A percentile compares a stretch with the other conserved stretches of the same genome.
These are phyloP conservation scores for Grigorovia transvaalensis DNA, from an alignment of 805 yeast genomes.

Conservation along the genomic window DNA sequence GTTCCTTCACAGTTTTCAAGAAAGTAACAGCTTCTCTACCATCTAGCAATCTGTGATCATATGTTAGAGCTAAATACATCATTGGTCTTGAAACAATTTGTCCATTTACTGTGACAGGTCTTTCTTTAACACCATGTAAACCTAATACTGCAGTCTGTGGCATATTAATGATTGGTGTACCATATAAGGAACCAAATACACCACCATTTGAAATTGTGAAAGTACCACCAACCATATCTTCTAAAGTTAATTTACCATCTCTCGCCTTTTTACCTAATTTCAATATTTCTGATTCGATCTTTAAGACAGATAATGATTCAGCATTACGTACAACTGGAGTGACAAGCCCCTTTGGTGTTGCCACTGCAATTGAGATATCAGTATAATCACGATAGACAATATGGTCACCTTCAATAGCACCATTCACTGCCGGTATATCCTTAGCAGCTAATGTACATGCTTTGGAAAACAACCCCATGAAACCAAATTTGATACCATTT, in stretches of 20 bases:
- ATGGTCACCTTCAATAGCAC: slow-evolving; percentile 88
- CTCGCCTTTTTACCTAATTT: slow-evolving; percentile 85
- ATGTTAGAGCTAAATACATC: slow-evolving; percentile 98
- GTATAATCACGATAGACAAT: slow-evolving; percentile 93
- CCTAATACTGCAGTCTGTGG: slow-evolving; percentile 98
- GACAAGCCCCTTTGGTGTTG: slow-evolving; percentile 98
- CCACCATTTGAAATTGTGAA: slow-evolving; percentile 99
- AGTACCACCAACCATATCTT: slow-evolving; percentile 99
- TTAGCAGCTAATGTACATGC: slow-evolving; percentile 88
- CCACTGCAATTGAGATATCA: slow-evolving; percentile 93
- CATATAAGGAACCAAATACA: slow-evolving; percentile 93
- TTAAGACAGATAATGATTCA: slow-evolving; percentile 79
- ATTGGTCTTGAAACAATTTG: slow-evolving; percentile 95
- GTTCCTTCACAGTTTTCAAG: slow-evolving; percentile 91
- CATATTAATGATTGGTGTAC: slow-evolving; percentile 96
- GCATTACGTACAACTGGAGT: slow-evolving; percentile 97
- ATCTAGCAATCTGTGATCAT: slow-evolving; percentile 95
- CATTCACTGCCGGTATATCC: slow-evolving; percentile 91
- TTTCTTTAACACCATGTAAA: slow-evolving; percentile 92
- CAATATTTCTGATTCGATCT: slow-evolving; percentile 78
- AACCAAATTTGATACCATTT: slow-evolving; percentile 90
- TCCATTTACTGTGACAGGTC: slow-evolving; percentile 94
- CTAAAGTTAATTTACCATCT: slow-evolving; percentile 90
- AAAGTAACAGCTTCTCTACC: slow-evolving; percentile 98
- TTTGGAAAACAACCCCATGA: slow-evolving; percentile 97